Conservation (phyloP, 2,329 filamentous ascomycete species). For the Arthrobotrys conoides region DNA sequence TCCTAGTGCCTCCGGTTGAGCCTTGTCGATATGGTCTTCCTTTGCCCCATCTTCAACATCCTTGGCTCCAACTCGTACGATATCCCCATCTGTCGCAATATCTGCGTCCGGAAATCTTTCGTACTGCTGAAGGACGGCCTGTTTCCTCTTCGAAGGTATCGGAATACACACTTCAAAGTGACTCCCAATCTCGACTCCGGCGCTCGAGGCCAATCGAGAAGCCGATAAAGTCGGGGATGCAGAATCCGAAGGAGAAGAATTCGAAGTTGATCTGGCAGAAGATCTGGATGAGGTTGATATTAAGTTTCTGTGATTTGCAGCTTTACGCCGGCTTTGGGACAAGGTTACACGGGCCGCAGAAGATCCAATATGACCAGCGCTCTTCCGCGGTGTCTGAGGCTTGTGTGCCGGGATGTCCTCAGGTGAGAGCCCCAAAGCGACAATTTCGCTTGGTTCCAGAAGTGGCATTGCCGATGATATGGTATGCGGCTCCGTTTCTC, state of each 20-base stretch:
- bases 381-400: slow-evolving; percentile 4
- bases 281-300: slow-evolving; percentile 9
- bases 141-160: slow-evolving; percentile 51
- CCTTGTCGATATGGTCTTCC: not conserved
- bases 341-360: not conserved
- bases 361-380: slow-evolving; percentile 23
- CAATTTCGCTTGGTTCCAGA: slow-evolving; percentile 51
- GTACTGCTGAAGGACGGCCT: slow-evolving; percentile 35
- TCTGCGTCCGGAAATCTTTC: slow-evolving; percentile 47
- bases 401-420: slow-evolving; percentile 47
- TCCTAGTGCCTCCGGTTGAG: not conserved
- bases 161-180: slow-evolving; percentile 53
- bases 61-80: not conserved
- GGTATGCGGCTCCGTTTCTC: not conserved
- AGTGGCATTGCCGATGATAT: slow-evolving; percentile 40
- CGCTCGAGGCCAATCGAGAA: slow-evolving; percentile 28
- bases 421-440: slow-evolving; percentile 46
- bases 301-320: slow-evolving; percentile 1
- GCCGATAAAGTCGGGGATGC: slow-evolving; percentile 31
- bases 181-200: not conserved
- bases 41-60: not conserved
- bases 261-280: slow-evolving; percentile 2
- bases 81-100: slow-evolving; percentile 1
- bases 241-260: slow-evolving; percentile 29
- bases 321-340: not conserved